Percentiles rank a stretch among this genome's conserved stretches.
Evolutionary conservation across 106 monocot genomes (phyloP).

Genomic region (Allium fistulosum): DNA sequence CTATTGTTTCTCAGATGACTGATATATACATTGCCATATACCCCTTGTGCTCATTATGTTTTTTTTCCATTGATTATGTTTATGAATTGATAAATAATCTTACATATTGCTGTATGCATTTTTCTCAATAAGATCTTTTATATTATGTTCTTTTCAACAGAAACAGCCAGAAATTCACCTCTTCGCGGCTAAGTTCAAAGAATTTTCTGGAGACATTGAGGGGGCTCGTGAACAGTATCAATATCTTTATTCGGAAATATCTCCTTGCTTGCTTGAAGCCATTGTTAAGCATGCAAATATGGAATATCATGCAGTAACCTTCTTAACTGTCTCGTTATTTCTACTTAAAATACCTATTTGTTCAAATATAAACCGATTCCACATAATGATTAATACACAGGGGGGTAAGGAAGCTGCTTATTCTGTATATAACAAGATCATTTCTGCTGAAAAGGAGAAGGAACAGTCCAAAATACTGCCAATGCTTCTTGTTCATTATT

Average conservation of each 20-base stretch:
- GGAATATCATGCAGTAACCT: conserved; percentile 74
- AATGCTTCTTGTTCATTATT: conserved; percentile 63
- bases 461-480: conserved; percentile 73
- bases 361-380: too few species aligned
- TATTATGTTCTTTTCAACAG: conserved; percentile 31
- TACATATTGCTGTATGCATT: not conserved
- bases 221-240: conserved; percentile 80
- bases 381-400: conserved; percentile 17
- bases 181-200: conserved; percentile 92
- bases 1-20: too few species aligned
- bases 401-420: conserved; percentile 71
- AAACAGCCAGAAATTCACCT: conserved; percentile 92
- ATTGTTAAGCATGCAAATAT: conserved; percentile 82
- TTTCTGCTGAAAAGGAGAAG: conserved; percentile 72
- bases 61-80: too few species aligned
- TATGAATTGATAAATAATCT: too few species aligned
- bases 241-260: conserved; percentile 64
- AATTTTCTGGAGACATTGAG: conserved; percentile 58
- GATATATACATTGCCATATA: too few species aligned
- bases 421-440: conserved; percentile 71
- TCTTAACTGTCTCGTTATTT: not conserved
- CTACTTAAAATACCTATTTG: not conserved
- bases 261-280: conserved; percentile 70
- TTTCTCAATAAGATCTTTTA: not conserved
- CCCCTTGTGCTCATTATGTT: too few species aligned